Evolutionary conservation across 345 rosid genomes (phyloP), one percentile per base, ranked within the genome.

Genomic region (Fremontodendron californicum): DNA sequence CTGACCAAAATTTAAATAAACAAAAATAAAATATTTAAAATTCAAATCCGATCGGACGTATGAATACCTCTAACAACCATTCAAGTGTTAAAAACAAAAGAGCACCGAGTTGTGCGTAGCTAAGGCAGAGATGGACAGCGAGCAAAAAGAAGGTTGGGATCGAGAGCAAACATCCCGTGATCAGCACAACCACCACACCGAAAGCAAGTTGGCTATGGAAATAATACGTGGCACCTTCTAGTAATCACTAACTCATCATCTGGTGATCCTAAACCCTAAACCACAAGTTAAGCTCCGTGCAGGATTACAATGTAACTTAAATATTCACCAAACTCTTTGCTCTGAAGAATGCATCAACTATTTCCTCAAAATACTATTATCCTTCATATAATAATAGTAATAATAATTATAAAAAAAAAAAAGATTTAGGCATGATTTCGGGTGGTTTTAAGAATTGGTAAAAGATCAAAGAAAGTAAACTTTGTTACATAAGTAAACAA

Each of bases 131-230:
- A 57, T 10, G 63, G 7, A 25, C 7, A 23, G 6, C 25, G 33
- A 25, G 40, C 43, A 33, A 33, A 39, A 31, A 10, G 11, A 10
- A 9, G 18, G 9, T 1, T 9, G 16, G 25, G 43, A 19, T 37
- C 9, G 16, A 9, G 8, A 25, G 40, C 74, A 70, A 16, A 52
- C 74, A 29, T 48, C 74, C 57, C 74, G 74, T 70, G 74, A 70
- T 70, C 40, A 16, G 16, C 58, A 29, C 58, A 70, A 46, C 74
- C 57, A 69, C 57, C 74, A 18, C 18, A 69, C 58, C 42, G 4
- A 2, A 67, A 29, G 39, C 57, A 46, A 46, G 74, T 46, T 70
- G 74, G 40, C 18, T 29, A 4, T 10, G 16, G 16, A 23, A 48
- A 2, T 0, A 16, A 29, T 70, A 27, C 40, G 16, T 70, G 73